phyloP scores from a whole-genome alignment of 2,329 filamentous ascomycete genomes.

The Phialophora verrucosa region DNA sequence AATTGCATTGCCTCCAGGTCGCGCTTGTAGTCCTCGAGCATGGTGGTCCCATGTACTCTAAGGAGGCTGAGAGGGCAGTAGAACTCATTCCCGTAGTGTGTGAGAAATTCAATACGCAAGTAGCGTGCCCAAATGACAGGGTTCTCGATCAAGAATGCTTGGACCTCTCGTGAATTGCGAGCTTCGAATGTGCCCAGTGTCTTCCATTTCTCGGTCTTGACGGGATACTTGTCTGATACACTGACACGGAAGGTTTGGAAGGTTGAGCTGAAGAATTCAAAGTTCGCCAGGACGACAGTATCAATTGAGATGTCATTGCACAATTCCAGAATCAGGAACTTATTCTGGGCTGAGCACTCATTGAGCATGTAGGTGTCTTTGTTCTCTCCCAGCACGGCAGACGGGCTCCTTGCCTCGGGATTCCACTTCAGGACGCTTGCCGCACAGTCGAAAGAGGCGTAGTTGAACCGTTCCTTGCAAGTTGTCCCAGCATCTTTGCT shows the following conservation, averaged over 20 bases:
- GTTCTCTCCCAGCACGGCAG: slow-evolving; percentile 89
- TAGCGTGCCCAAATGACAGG: slow-evolving; percentile 96
- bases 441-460: slow-evolving; percentile 95
- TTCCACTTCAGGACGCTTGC: slow-evolving; percentile 93
- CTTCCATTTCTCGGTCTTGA: slow-evolving; percentile 90
- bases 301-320: slow-evolving; percentile 88
- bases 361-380: slow-evolving; percentile 99
- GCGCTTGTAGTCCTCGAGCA: slow-evolving; percentile 92
- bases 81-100: slow-evolving; percentile 94
- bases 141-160: slow-evolving; percentile 92
- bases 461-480: slow-evolving; percentile 97
- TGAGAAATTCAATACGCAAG: slow-evolving; percentile 86
- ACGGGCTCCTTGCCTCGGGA: slow-evolving; percentile 81
- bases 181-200: slow-evolving; percentile 88
- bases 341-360: slow-evolving; percentile 83
- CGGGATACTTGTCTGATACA: slow-evolving; percentile 92
- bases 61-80: slow-evolving; percentile 93
- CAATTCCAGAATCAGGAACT: slow-evolving; percentile 92
- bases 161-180: slow-evolving; percentile 88
- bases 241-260: slow-evolving; percentile 88
- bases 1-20: slow-evolving; percentile 71
- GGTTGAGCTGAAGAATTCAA: slow-evolving; percentile 98
- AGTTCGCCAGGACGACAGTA: slow-evolving; percentile 96
- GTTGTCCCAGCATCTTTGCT: slow-evolving; percentile 96
- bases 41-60: slow-evolving; percentile 88